phyloP scores from a whole-genome alignment of 2,329 filamentous ascomycete species.

The Triangularia verruculosa region DNA sequence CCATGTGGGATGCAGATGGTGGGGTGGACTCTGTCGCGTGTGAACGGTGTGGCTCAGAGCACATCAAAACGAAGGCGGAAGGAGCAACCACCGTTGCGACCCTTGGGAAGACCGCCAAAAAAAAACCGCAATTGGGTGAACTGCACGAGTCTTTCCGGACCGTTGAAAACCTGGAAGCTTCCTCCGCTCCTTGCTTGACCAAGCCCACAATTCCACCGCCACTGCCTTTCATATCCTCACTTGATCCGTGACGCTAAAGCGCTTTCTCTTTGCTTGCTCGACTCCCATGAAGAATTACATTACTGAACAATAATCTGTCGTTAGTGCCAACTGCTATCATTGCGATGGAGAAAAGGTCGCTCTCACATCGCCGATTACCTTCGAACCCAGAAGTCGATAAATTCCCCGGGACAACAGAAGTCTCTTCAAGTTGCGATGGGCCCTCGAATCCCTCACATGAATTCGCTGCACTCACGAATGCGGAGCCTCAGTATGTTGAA shows the following conservation, averaged over 20 bases:
- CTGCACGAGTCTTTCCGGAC: not conserved
- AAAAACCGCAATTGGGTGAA: not conserved
- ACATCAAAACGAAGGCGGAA: not conserved
- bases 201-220: not conserved
- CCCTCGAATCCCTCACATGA: not conserved
- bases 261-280: not conserved
- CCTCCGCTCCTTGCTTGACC: not conserved
- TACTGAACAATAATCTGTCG: not conserved
- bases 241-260: too few species aligned
- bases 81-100: not conserved
- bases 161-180: too few species aligned
- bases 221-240: not conserved
- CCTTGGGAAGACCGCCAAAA: not conserved
- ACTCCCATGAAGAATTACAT: not conserved
- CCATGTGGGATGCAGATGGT: not conserved
- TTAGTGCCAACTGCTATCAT: not conserved
- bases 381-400: not conserved
- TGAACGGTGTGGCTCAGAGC: not conserved
- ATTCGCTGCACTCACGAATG: not conserved
- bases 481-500: conserved; percentile 11
- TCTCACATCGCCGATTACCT: not conserved
- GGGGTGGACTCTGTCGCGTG: not conserved
- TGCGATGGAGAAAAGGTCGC: not conserved
- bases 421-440: not conserved
- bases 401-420: not conserved